Evolutionary conservation across 192 early-diverging fungal species (phyloP), one percentile per base, ranked within the genome.

Genomic region (Irineochytrium annulatum): DNA sequence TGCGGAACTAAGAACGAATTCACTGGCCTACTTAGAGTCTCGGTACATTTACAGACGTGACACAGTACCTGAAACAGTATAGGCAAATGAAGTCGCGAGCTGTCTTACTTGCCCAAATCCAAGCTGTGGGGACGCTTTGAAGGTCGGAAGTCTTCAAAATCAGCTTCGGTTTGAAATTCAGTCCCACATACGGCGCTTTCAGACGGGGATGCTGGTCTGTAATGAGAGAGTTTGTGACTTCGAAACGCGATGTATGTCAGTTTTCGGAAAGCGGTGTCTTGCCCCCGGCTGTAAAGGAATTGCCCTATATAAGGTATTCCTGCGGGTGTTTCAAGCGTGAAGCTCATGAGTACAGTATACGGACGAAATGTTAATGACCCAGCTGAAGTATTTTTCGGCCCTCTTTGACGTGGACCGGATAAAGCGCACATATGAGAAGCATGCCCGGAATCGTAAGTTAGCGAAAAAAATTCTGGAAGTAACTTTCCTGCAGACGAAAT

Each of bases 311-410:
- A 86, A 88, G 76, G 85, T 89, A 82, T 73, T 62, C 17, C 24
- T 24, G n/a, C 11, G 48, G 31, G 24, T n/a, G 17, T 37, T 34
- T 54, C 28, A 58, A 33, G n/a, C 11, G 3, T 24, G 14, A 6
- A 16, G 34, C 44, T 65, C 27, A 26, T 55, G 46, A 24, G 29
- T 24, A n/a, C 44, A 90, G 82, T 94, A 88, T 61, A 74, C 86
- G 28, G 92, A 94, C 60, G 77, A 72, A 32, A 59, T 55, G 60
- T 74, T 98, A 3, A 90, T 92, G 68, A 87, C 81, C 26, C 93
- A 98, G 75, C 58, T 98, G 27, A 72, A 77, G 48, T 98, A 89
- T 62, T 90, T 81, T 59, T 77, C 80, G 33, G 74, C 76, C 29
- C 68, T 94, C 37, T 89, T 94, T 65, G 74, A 87, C 44, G 45